Evolutionary conservation across 2,329 filamentous ascomycete species (phyloP).

Genomic region (Penicillium hordei): DNA sequence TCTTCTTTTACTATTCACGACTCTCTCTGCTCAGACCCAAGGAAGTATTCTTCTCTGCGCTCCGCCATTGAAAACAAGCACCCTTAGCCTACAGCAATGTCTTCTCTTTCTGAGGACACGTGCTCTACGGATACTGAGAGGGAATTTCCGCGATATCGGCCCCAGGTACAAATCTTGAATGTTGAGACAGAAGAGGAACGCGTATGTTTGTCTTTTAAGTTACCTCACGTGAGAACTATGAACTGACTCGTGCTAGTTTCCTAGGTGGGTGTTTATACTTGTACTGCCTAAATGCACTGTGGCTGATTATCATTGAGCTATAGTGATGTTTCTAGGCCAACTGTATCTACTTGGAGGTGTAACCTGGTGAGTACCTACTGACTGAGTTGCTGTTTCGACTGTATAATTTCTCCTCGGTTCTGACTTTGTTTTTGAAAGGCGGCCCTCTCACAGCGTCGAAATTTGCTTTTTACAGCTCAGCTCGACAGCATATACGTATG

Average conservation of each 20-base stretch:
- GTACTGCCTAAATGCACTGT: no score
- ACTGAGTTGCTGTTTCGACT: not conserved
- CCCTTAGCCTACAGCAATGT: constrained; percentile 24
- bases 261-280: constrained; percentile 19
- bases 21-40: constrained; percentile 4
- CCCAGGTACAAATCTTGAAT: constrained; percentile 32
- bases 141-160: constrained; percentile 9
- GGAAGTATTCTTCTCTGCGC: constrained; percentile 1
- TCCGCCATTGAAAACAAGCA: constrained; percentile 1
- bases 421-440: constrained; percentile 29
- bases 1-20: not conserved
- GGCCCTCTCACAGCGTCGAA: constrained; percentile 49
- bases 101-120: constrained; percentile 13
- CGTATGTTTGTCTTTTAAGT: constrained; percentile 29
- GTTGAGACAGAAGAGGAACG: constrained; percentile 34
- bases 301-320: constrained; percentile 16
- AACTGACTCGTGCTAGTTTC: constrained; percentile 26
- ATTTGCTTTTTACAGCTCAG: constrained; percentile 49
- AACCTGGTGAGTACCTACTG: constrained; percentile 39
- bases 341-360: constrained; percentile 43
- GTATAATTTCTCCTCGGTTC: not conserved
- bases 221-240: constrained; percentile 12
- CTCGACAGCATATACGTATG: constrained; percentile 46
- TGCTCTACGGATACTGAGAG: not conserved
- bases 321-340: constrained; percentile 26